Evolutionary conservation across 441 rosid genomes (phyloP).

Genomic region (Erysimum pusillum): DNA sequence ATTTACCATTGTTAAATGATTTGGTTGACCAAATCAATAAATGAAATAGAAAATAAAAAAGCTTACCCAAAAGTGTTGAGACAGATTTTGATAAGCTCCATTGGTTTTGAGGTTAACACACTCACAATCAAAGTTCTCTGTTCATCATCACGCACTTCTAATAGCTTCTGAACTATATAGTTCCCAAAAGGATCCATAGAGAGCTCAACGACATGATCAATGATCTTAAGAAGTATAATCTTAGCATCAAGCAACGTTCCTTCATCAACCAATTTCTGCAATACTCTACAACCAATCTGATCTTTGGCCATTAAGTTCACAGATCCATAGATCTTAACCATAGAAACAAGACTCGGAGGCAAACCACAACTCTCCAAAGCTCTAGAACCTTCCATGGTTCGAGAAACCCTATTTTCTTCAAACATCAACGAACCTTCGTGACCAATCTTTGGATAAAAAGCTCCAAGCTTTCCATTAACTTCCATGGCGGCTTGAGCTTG

Average conservation of each 20-base stretch:
- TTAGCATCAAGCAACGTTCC: conserved; percentile 59
- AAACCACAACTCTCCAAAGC: not conserved
- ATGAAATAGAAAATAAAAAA: conserved; percentile 16
- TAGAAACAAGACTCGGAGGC: conserved; percentile 48
- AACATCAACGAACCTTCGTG: conserved; percentile 41
- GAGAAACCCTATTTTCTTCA: conserved; percentile 47
- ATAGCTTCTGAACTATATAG: conserved; percentile 80
- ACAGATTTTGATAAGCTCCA: conserved; percentile 65
- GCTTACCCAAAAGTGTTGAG: conserved; percentile 83
- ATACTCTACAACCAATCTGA: conserved; percentile 74
- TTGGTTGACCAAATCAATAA: conserved; percentile 15
- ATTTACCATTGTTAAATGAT: too few relatives aligned
- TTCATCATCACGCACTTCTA: conserved; percentile 71
- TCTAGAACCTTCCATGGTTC: conserved; percentile 34
- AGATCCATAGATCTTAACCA: conserved; percentile 61
- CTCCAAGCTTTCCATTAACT: not conserved
- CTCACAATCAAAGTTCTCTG: conserved; percentile 60
- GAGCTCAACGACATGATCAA: conserved; percentile 65
- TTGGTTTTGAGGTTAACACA: conserved; percentile 58
- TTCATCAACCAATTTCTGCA: conserved; percentile 72
- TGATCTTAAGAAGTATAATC: conserved; percentile 58
- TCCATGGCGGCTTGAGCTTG: conserved; percentile 40
- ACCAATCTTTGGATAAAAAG: not conserved
- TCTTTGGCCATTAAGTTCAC: conserved; percentile 74
- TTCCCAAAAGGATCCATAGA: conserved; percentile 81